phyloP scores from a whole-genome alignment of 169 alveolate genomes.

The Amoebophrya sp. region DNA sequence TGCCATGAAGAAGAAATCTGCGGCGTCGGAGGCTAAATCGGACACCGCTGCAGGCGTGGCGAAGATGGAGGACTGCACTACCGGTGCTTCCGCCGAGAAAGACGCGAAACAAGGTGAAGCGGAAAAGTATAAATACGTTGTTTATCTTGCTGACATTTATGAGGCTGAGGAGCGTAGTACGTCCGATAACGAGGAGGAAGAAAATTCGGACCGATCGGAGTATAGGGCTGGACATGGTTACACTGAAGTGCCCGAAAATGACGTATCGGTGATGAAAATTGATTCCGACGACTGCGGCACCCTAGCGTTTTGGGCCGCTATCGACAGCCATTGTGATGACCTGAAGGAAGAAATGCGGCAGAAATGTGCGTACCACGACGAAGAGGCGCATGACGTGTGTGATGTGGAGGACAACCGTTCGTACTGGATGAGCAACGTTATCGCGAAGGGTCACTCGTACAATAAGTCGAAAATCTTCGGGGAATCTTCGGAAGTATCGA shows the following conservation, averaged over 20 bases:
- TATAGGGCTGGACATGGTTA: too few species aligned
- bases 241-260: background rate
- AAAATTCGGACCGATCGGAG: background rate
- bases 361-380: background rate
- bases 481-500: background rate
- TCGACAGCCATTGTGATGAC: background rate
- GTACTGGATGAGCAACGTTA: background rate
- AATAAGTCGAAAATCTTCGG: background rate
- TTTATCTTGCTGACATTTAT: background rate
- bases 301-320: background rate
- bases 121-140: background rate
- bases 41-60: too few species aligned
- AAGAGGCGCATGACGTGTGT: background rate
- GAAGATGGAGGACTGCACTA: too few species aligned
- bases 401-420: background rate
- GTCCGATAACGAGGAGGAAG: background rate
- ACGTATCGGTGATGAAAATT: background rate
- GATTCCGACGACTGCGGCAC: background rate
- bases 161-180: too few species aligned
- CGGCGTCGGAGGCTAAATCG: background rate
- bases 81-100: background rate
- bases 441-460: background rate
- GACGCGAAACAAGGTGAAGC: background rate
- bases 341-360: background rate
- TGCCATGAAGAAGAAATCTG: background rate